Base-by-base conservation (phyloP, 495 filamentous ascomycete species). In the Tuber magnatum region DNA sequence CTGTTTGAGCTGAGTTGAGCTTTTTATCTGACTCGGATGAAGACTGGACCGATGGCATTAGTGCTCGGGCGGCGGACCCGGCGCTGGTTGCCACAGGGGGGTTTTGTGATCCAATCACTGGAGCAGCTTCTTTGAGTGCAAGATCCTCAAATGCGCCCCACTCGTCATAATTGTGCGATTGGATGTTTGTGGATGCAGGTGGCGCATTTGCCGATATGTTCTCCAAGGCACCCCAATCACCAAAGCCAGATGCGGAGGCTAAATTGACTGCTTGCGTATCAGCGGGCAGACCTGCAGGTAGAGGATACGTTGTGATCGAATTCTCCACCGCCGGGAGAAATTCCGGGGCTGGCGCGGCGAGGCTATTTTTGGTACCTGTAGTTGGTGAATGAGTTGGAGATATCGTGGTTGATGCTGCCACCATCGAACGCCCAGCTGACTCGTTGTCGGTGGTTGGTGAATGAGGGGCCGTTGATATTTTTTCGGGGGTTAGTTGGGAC, bases 181-280 rank as follows among this genome's bases (percentile, higher is more conserved):
- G 41, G 77, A 71, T 24, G 22, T 61, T 74, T n/a, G 71, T 20
- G 68, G 72, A 73, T 28, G 73, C 70, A 32, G 71, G 41, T n/a
- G 65, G 71, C 48, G 69, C 69, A 43, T 73, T 78, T 42, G 76
- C 73, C 41, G 71, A 35, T 65, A 77, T 74, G 72, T 75, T 76
- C 44, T 79, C 80, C 9, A 81, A 81, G 40, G 71, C 42, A 40
- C 74, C 74, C 80, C 79, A 81, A 69, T 77, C 80, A 42, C 74
- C 79, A 16, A 78, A 71, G 68, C 39, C 48, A n/a, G 68, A 61
- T 41, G 14, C 14, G 5, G 68, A 44, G 71, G 51, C 73, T 70
- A 70, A 65, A 68, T 14, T 28, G 32, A 51, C 35, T 41, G 51
- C 44, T 56, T 48, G 12, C 48, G 43, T 40, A 70, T 78, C 40